These are phyloP conservation scores for Lyophyllum decastes DNA, from an alignment of 768 basidiomycete species.

Conservation along the genomic window DNA sequence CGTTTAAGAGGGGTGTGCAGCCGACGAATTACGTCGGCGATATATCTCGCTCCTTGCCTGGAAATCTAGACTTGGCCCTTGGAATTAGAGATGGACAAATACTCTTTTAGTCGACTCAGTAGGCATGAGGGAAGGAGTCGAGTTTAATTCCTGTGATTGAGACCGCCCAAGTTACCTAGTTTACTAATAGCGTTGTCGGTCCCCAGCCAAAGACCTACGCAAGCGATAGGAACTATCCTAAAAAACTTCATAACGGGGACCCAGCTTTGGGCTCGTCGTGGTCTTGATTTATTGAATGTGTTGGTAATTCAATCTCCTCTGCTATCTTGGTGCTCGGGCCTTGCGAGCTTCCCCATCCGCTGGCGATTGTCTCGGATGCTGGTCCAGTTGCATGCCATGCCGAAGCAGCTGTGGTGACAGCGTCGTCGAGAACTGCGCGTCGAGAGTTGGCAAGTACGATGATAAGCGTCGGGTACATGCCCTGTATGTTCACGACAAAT, in stretches of 20 bases:
- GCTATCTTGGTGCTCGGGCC: background rate
- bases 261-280: background rate
- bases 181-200: too few relatives aligned
- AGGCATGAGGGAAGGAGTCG: too few relatives aligned
- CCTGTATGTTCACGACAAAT: background rate
- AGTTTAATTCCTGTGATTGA: too few relatives aligned
- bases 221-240: background rate
- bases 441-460: slow-evolving; percentile 8
- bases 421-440: slow-evolving; percentile 1
- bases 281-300: background rate
- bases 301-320: background rate
- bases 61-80: too few relatives aligned
- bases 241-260: background rate
- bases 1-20: slow-evolving; percentile 5
- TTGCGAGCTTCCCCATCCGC: background rate
- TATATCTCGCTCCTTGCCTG: background rate
- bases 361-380: background rate
- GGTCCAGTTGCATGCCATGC: background rate
- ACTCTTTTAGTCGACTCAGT: background rate
- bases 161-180: too few relatives aligned
- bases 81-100: background rate
- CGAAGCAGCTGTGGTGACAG: background rate
- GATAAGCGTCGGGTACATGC: slow-evolving; percentile 9
- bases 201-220: too few relatives aligned
- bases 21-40: slow-evolving; percentile 11